Percentiles rank a stretch among this genome's conserved stretches.
phyloP scores from a whole-genome alignment of 768 basidiomycete species.

The Termitomyces heimii region DNA sequence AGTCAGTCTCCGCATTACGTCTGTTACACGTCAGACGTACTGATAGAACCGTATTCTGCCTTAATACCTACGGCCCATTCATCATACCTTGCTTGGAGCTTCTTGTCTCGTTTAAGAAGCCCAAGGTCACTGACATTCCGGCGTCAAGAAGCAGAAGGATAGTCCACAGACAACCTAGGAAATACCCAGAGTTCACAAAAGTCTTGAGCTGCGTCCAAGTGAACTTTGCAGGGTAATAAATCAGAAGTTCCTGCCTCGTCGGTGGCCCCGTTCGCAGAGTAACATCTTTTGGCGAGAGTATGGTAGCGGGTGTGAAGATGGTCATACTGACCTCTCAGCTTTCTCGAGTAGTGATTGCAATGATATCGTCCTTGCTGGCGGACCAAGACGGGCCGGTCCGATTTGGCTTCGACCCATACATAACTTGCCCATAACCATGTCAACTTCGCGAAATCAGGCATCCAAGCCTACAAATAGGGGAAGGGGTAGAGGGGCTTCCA shows the following conservation, averaged over 20 bases:
- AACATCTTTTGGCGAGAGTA: slow-evolving; percentile 21
- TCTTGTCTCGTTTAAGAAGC: slow-evolving; percentile 66
- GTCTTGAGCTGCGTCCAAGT: slow-evolving; percentile 73
- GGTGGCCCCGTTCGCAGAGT: slow-evolving; percentile 56
- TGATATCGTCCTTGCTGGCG: not conserved
- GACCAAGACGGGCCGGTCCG: not conserved
- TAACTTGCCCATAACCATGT: slow-evolving; percentile 3
- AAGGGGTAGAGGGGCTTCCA: not conserved
- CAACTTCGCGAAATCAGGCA: slow-evolving; percentile 10
- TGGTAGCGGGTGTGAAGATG: not conserved
- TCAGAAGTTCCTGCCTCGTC: slow-evolving; percentile 58
- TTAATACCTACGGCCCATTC: slow-evolving; percentile 51
- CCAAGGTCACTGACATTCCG: slow-evolving; percentile 63
- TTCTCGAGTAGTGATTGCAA: not conserved
- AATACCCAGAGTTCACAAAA: slow-evolving; percentile 76
- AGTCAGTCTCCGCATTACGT: not conserved
- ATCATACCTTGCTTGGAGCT: slow-evolving; percentile 63
- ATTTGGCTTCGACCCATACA: not conserved
- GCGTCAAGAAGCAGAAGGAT: not conserved
- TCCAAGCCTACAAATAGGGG: slow-evolving; percentile 5
- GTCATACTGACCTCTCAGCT: slow-evolving; percentile 2
- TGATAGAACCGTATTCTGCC: slow-evolving; percentile 56
- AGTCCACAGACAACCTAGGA: not conserved
- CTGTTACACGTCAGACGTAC: slow-evolving; percentile 30
- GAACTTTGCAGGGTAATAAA: slow-evolving; percentile 68